A percentile compares a stretch with the other conserved stretches of the same genome.
Conservation (phyloP, 2,329 filamentous ascomycete genomes). For the Pseudopithomyces chartarum region DNA sequence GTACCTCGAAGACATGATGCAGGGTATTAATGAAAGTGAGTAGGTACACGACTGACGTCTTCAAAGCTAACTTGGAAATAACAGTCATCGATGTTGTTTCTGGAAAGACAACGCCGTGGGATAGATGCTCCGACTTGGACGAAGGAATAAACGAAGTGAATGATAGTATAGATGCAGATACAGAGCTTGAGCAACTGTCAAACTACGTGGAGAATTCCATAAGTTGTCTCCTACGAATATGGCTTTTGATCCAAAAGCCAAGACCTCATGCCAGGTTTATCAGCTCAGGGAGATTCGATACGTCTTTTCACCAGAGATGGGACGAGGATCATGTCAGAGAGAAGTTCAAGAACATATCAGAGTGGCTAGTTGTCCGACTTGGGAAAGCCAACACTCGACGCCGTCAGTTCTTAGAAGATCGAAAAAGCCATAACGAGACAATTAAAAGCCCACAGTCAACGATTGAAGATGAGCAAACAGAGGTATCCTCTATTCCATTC, state of each 20-base stretch:
- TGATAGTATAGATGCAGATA: neutral
- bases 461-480: neutral
- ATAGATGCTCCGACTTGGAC: neutral
- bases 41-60: neutral
- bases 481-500: neutral
- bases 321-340: constrained; percentile 4
- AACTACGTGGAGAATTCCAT: neutral
- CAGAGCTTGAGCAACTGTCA: neutral
- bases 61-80: too few relatives aligned
- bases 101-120: neutral
- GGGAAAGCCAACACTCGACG: constrained; percentile 8
- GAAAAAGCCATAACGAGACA: neutral
- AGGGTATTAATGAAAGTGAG: neutral
- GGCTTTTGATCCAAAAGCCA: constrained; percentile 6
- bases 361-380: constrained; percentile 4
- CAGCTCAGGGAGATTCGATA: constrained; percentile 5
- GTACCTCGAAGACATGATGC: neutral
- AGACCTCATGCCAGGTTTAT: constrained; percentile 7
- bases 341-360: constrained; percentile 3
- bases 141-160: too few relatives aligned
- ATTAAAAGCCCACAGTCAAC: neutral
- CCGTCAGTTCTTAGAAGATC: neutral
- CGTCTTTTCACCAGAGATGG: constrained; percentile 1
- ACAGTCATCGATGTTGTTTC: neutral
- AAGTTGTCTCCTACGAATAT: constrained; percentile 6